Conservation (phyloP, 163 green algal genomes). For the Scenedesmus sp. region DNA sequence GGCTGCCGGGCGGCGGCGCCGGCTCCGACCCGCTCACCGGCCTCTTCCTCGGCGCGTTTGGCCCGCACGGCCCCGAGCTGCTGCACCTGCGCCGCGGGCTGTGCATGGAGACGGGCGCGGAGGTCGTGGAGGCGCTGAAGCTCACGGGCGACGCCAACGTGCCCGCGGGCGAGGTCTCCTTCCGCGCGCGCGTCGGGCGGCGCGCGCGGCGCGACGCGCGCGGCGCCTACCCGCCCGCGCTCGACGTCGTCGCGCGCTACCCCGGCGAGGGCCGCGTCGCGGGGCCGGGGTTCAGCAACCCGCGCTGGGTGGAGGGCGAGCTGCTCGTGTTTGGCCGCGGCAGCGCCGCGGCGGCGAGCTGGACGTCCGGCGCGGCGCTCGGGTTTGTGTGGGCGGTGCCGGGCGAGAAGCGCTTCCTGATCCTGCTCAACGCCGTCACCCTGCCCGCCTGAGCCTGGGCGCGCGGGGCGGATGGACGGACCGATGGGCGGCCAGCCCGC, state of each 20-base stretch:
- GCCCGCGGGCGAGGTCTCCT: slow-evolving; percentile 68
- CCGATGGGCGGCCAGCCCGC: too few species aligned
- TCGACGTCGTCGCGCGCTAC: slow-evolving; percentile 82
- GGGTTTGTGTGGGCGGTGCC: slow-evolving; percentile 90
- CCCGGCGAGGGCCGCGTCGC: slow-evolving; percentile 87
- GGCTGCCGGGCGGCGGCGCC: too few species aligned
- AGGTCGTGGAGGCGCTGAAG: slow-evolving; percentile 82
- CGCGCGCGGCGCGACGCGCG: slow-evolving; percentile 55
- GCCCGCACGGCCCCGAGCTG: slow-evolving; percentile 88
- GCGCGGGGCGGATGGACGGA: too few species aligned
- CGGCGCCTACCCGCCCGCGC: slow-evolving; percentile 84
- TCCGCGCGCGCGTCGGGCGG: slow-evolving; percentile 53
- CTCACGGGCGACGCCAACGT: slow-evolving; percentile 95
- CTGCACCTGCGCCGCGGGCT: slow-evolving; percentile 70
- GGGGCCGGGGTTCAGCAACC: slow-evolving; percentile 63
- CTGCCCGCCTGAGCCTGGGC: too few species aligned
- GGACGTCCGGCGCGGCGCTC: slow-evolving; percentile 74
- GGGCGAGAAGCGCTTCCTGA: slow-evolving; percentile 76
- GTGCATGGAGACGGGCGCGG: slow-evolving; percentile 53
- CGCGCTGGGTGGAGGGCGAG: slow-evolving; percentile 93
- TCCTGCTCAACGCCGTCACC: slow-evolving; percentile 77
- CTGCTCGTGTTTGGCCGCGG: slow-evolving; percentile 75
- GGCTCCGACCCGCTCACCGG: too few species aligned
- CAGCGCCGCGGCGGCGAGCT: slow-evolving; percentile 42
- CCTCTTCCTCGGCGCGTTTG: slow-evolving; percentile 92